These are phyloP conservation scores for Neurospora crassa DNA, from an alignment of 2,329 filamentous ascomycete species.

Conservation along the genomic window DNA sequence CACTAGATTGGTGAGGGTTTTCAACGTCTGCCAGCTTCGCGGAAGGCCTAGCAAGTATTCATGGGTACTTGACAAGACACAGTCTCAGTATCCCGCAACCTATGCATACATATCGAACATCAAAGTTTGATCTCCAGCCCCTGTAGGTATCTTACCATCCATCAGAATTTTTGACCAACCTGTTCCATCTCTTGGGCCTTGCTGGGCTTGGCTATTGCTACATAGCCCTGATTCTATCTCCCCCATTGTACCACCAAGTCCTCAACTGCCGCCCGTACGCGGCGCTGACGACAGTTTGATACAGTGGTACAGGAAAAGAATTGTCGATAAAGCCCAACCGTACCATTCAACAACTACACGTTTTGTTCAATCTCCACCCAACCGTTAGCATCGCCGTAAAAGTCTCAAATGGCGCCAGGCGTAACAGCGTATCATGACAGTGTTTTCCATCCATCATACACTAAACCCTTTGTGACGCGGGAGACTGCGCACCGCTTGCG, in stretches of 20 bases:
- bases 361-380: neutral
- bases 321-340: neutral
- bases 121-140: neutral
- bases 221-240: slow-evolving; percentile 7
- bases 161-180: neutral
- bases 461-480: neutral
- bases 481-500: neutral
- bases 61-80: neutral
- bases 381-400: neutral
- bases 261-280: slow-evolving; percentile 5
- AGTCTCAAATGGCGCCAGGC: neutral
- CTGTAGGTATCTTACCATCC: neutral
- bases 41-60: neutral
- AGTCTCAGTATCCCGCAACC: neutral
- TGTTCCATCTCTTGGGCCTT: slow-evolving; percentile 4
- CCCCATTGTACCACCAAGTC: slow-evolving; percentile 9
- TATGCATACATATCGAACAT: neutral
- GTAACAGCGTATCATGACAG: neutral
- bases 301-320: neutral
- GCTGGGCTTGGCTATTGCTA: slow-evolving; percentile 10
- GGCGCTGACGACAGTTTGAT: neutral
- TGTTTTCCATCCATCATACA: neutral
- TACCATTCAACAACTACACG: neutral
- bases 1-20: neutral
- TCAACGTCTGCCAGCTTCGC: neutral